Percentiles rank a stretch among this genome's conserved stretches.
Conservation (phyloP, 2,329 filamentous ascomycete genomes). For the Ophiostoma sp. region DNA sequence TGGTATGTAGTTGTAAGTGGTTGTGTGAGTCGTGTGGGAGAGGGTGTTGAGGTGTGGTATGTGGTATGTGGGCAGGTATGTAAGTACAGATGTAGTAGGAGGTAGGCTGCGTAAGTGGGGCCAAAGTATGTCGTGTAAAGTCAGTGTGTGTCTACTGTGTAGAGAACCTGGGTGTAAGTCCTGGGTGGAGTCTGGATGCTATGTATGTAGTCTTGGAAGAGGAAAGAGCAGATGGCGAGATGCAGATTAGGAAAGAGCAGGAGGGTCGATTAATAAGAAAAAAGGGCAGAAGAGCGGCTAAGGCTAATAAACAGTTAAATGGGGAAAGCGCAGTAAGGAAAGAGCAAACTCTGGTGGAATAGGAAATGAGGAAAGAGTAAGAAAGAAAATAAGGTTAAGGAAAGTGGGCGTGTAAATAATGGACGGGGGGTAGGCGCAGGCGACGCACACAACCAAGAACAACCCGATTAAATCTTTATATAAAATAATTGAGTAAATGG, state of each 20-base stretch:
- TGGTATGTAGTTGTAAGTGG: constrained; percentile 5
- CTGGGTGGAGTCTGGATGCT: too few relatives aligned
- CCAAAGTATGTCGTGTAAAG: background rate
- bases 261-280: background rate
- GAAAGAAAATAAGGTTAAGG: constrained; percentile 19
- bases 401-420: constrained; percentile 6
- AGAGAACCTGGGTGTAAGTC: background rate
- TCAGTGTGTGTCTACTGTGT: background rate
- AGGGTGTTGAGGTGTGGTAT: background rate
- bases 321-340: background rate
- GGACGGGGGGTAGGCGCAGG: background rate
- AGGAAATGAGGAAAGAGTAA: constrained; percentile 7
- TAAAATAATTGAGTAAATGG: background rate
- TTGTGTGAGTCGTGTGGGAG: constrained; percentile 1
- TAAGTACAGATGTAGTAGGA: background rate
- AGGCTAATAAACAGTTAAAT: background rate
- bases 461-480: background rate
- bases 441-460: background rate
- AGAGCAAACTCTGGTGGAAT: background rate
- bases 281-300: background rate
- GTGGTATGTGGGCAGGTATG: background rate
- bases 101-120: background rate
- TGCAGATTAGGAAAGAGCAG: background rate
- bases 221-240: background rate
- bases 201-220: background rate